Conservation (phyloP, 164 flowering plant species). For the Akebia trifoliata region DNA sequence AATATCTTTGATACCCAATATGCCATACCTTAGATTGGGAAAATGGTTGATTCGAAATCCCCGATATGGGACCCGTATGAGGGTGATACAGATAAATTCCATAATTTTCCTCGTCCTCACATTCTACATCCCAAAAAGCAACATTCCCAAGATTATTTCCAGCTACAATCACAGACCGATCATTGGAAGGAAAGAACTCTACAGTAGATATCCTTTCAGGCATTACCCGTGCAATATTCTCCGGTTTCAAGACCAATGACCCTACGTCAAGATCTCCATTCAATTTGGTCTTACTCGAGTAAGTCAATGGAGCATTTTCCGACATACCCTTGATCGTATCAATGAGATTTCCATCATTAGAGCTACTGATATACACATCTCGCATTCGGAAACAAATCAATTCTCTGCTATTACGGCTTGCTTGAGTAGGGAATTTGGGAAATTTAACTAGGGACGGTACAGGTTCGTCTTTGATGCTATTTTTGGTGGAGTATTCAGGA, state of each 20-base stretch:
- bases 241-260: constrained; percentile 40
- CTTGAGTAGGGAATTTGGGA: neutral
- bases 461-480: constrained; percentile 24
- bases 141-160: constrained; percentile 73
- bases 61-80: constrained; percentile 65
- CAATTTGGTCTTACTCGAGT: neutral
- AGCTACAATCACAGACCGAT: constrained; percentile 43
- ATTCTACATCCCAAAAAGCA: constrained; percentile 70
- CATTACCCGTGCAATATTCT: constrained; percentile 61
- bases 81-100: constrained; percentile 59
- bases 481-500: constrained; percentile 33
- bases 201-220: constrained; percentile 46
- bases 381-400: constrained; percentile 39
- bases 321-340: constrained; percentile 31
- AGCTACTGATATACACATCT: constrained; percentile 34
- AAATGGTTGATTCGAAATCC: constrained; percentile 49
- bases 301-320: constrained; percentile 9
- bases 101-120: constrained; percentile 26
- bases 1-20: neutral
- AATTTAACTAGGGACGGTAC: constrained; percentile 7
- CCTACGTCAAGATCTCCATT: constrained; percentile 26
- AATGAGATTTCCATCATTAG: constrained; percentile 26
- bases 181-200: constrained; percentile 47
- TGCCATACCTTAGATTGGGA: constrained; percentile 54
- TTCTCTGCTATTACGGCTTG: constrained; percentile 1